phyloP scores from a whole-genome alignment of 352 stramenopile genomes.

The Pythium volutum region DNA sequence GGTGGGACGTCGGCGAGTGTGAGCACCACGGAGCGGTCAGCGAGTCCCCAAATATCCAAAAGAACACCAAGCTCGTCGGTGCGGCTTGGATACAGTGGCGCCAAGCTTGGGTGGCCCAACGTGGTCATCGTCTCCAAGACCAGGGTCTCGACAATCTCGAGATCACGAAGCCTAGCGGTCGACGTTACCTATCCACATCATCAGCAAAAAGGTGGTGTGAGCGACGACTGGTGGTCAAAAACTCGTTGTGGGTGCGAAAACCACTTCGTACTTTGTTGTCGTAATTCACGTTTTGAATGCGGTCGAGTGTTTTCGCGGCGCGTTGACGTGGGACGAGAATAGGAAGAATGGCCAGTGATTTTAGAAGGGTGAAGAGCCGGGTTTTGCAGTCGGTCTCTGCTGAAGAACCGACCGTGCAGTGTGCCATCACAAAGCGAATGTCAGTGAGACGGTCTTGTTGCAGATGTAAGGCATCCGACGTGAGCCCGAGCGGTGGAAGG shows the following conservation, averaged over 20 bases:
- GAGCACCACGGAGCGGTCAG: constrained; percentile 15
- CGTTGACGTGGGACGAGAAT: constrained; percentile 4
- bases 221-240: neutral
- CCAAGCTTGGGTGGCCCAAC: constrained; percentile 14
- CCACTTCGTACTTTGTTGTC: constrained; percentile 4
- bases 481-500: neutral
- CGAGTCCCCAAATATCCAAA: constrained; percentile 31
- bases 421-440: constrained; percentile 4
- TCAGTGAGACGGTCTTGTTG: neutral
- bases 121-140: constrained; percentile 15
- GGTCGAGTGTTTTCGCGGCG: constrained; percentile 1
- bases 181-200: neutral
- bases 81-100: constrained; percentile 14
- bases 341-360: neutral
- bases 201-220: neutral
- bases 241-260: neutral
- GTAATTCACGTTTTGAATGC: constrained; percentile 1
- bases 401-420: neutral
- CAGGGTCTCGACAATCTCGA: constrained; percentile 24
- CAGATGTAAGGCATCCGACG: neutral
- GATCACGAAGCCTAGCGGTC: neutral
- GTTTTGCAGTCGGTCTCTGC: neutral
- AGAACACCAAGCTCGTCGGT: constrained; percentile 18
- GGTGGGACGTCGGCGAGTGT: neutral
- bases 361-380: constrained; percentile 1